These are phyloP conservation scores for Amylocarpus encephaloides DNA, from an alignment of 2,329 filamentous ascomycete species.

Conservation along the genomic window DNA sequence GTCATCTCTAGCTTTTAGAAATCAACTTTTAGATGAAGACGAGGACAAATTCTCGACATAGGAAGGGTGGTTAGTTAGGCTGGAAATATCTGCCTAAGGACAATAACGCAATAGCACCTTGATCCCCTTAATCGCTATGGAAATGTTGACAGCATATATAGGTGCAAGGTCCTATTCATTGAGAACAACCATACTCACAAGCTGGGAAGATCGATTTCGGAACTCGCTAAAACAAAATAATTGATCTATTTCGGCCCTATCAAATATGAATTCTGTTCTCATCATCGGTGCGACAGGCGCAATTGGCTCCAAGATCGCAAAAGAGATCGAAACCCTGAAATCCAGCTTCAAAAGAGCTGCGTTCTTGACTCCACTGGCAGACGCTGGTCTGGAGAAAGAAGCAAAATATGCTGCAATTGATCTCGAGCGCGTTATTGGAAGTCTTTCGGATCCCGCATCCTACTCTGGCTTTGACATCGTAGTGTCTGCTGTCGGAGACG, in stretches of 20 bases:
- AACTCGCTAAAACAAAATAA: background rate
- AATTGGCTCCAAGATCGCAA: background rate
- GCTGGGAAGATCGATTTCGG: background rate
- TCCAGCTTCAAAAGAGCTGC: background rate
- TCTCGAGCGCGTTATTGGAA: background rate
- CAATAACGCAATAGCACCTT: too few relatives aligned
- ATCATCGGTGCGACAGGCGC: conserved; percentile 2
- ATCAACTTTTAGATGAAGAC: background rate
- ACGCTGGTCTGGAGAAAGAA: conserved; percentile 4
- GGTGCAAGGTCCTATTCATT: too few relatives aligned
- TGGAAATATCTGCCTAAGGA: background rate
- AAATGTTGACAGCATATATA: too few relatives aligned
- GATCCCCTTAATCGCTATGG: too few relatives aligned
- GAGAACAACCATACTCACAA: background rate
- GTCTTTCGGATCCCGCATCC: background rate
- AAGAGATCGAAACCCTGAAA: background rate
- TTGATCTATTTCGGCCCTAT: background rate
- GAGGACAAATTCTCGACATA: too few relatives aligned
- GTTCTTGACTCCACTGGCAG: conserved; percentile 1
- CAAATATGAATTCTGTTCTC: conserved; percentile 1
- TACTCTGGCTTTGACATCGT: conserved; percentile 6
- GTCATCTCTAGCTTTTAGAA: background rate
- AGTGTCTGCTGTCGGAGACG: conserved; percentile 4
- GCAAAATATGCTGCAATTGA: background rate
- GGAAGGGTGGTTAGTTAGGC: background rate